Conservation (phyloP, 2,329 filamentous ascomycete genomes). For the Colletotrichum cuscutae region DNA sequence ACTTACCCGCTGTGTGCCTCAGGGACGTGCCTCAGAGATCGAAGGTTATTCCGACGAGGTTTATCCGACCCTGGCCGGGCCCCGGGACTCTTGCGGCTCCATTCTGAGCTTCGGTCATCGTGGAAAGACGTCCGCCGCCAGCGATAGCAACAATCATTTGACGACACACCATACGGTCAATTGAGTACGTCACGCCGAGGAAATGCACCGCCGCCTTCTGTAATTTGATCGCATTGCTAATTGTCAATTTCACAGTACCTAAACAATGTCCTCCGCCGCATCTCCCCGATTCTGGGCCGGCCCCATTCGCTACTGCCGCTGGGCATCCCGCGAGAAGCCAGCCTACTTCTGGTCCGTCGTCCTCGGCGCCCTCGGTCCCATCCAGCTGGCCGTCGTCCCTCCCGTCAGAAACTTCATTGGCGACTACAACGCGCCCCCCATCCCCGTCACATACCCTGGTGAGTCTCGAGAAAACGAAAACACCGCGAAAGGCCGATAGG, state of each 20-base stretch:
- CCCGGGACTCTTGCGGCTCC: neutral
- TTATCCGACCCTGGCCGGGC: constrained; percentile 15
- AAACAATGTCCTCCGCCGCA: constrained; percentile 68
- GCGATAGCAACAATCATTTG: constrained; percentile 28
- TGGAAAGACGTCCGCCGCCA: neutral
- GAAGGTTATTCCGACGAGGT: constrained; percentile 6
- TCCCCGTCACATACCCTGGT: constrained; percentile 95
- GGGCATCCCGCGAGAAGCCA: constrained; percentile 88
- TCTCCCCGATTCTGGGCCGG: constrained; percentile 84
- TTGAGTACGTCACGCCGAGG: constrained; percentile 43
- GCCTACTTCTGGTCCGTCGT: constrained; percentile 90
- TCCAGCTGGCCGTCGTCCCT: constrained; percentile 76
- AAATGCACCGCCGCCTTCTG: neutral
- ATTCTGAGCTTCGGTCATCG: constrained; percentile 28
- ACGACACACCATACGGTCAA: constrained; percentile 43
- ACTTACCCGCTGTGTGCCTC: neutral
- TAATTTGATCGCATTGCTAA: neutral
- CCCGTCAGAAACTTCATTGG: constrained; percentile 79
- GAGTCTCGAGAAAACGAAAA: constrained; percentile 51
- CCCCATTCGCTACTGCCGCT: constrained; percentile 87
- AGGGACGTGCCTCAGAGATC: too few species aligned
- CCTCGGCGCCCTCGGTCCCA: constrained; percentile 78
- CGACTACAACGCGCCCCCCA: constrained; percentile 75
- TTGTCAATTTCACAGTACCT: neutral
- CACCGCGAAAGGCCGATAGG: too few species aligned